Conservation (phyloP, 805 yeast species). For the Candida argentea region DNA sequence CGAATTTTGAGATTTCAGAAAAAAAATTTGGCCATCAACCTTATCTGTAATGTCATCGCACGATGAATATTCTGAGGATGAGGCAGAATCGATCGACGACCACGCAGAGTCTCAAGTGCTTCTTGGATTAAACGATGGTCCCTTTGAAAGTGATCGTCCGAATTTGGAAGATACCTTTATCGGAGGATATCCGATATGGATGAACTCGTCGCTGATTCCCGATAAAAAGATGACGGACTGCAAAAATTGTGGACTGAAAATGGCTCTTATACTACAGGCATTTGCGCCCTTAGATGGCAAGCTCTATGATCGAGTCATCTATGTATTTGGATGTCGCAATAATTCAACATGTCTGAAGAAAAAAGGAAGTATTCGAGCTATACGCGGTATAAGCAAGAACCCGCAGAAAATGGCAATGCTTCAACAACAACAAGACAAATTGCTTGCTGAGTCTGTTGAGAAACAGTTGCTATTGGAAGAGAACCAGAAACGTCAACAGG, state of each 20-base stretch:
- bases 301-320: constrained; percentile 71
- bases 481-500: constrained; percentile 27
- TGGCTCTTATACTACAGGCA: constrained; percentile 70
- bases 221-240: constrained; percentile 45
- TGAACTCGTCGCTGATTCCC: constrained; percentile 52
- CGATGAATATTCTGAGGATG: constrained; percentile 47
- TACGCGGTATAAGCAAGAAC: constrained; percentile 67
- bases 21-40: background rate
- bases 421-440: constrained; percentile 22
- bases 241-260: constrained; percentile 47
- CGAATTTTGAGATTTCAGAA: too few species aligned
- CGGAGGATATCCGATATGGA: constrained; percentile 68
- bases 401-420: constrained; percentile 34
- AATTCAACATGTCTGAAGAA: constrained; percentile 48
- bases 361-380: constrained; percentile 61
- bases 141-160: constrained; percentile 27
- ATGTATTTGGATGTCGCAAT: constrained; percentile 67
- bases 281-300: constrained; percentile 67
- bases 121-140: constrained; percentile 58
- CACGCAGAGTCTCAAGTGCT: constrained; percentile 30
- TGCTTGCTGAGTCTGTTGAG: constrained; percentile 23
- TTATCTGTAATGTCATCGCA: constrained; percentile 21
- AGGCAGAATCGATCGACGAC: constrained; percentile 25
- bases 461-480: constrained; percentile 33
- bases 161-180: constrained; percentile 61